Evolutionary conservation across 2,329 filamentous ascomycete species (phyloP).

Genomic region (Colletotrichum sp.): DNA sequence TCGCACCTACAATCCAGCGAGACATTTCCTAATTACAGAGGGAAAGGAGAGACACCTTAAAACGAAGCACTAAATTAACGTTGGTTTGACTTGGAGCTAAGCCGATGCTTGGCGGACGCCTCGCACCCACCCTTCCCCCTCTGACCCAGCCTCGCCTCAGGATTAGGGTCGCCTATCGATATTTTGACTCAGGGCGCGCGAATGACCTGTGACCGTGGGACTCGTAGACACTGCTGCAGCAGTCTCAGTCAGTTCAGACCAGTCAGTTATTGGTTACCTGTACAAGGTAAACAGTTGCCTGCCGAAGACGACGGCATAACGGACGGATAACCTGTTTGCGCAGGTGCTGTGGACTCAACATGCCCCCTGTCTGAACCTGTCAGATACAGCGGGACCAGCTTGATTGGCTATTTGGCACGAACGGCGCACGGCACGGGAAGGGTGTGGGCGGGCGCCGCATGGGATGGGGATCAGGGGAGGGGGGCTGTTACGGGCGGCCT

Average conservation of each 20-base stretch:
- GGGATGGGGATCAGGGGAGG: background rate
- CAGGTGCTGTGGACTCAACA: background rate
- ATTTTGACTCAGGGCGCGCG: background rate
- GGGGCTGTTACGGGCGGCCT: background rate
- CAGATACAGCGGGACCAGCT: background rate
- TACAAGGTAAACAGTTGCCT: background rate
- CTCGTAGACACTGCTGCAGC: background rate
- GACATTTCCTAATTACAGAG: background rate
- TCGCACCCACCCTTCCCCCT: background rate
- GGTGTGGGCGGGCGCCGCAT: background rate
- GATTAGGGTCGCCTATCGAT: background rate
- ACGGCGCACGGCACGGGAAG: background rate
- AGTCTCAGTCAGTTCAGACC: background rate
- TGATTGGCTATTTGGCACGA: background rate
- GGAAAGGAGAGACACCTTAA: background rate
- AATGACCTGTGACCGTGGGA: background rate
- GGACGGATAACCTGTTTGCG: background rate
- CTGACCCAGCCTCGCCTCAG: background rate
- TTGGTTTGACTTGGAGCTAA: conserved; percentile 7
- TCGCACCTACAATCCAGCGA: background rate
- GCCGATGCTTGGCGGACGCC: background rate
- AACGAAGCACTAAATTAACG: conserved; percentile 15
- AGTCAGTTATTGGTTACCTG: background rate
- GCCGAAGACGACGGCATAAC: background rate
- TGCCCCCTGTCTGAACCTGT: background rate